A percentile compares a stretch with the other conserved stretches of the same genome.
Evolutionary conservation across 306 rosid species (phyloP).

Genomic region (Dalbergia oliveri): DNA sequence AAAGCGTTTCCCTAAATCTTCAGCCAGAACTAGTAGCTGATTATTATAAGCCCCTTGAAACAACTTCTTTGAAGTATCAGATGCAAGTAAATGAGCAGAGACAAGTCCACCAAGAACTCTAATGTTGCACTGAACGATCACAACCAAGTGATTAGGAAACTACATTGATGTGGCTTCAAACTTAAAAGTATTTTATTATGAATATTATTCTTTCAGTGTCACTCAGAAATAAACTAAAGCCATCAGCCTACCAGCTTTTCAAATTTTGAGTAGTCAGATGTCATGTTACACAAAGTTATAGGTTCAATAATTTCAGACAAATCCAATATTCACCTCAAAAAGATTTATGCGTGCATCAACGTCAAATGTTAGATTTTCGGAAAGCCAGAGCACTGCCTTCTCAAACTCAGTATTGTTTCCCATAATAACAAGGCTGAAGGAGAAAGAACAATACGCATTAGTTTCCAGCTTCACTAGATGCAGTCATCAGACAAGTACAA

Average conservation of each 20-base stretch:
- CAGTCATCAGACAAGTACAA: constrained; percentile 19
- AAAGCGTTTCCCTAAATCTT: constrained; percentile 89
- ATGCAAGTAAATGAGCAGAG: constrained; percentile 94
- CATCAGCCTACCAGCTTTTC: constrained; percentile 16
- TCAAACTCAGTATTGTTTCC: constrained; percentile 89
- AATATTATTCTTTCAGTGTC: constrained; percentile 37
- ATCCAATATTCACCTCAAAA: constrained; percentile 75
- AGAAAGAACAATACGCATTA: constrained; percentile 34
- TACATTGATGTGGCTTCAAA: constrained; percentile 41
- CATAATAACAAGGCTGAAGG: constrained; percentile 81
- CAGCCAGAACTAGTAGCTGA: constrained; percentile 81
- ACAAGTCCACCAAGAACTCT: constrained; percentile 98
- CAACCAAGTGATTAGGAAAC: constrained; percentile 52
- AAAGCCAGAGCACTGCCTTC: constrained; percentile 89
- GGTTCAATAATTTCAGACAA: constrained; percentile 41
- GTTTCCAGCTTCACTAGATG: constrained; percentile 25
- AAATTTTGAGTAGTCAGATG: constrained; percentile 33
- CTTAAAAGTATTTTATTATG: constrained; percentile 20
- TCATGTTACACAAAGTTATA: constrained; percentile 6
- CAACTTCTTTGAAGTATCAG: constrained; percentile 80
- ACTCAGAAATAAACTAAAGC: constrained; percentile 41
- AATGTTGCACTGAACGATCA: constrained; percentile 89
- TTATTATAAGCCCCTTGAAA: constrained; percentile 71
- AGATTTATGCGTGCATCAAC: constrained; percentile 95
- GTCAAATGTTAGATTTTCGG: constrained; percentile 79